Evolutionary conservation across 192 early-diverging fungal species (phyloP).

Genomic region (Coemansia javaensis): DNA sequence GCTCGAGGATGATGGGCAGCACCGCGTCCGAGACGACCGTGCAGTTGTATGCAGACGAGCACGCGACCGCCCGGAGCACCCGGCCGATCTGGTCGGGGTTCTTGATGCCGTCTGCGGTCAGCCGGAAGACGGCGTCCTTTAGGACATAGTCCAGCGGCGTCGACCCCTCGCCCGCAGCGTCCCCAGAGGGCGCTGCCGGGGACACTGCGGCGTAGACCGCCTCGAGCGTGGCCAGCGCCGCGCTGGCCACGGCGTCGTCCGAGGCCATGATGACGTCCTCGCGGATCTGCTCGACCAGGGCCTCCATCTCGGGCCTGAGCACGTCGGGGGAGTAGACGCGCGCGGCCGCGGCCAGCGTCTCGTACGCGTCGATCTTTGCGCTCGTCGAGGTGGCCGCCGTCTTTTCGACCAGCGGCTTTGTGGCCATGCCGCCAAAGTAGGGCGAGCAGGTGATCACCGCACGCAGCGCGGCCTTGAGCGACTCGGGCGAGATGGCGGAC

Average conservation of each 20-base stretch:
- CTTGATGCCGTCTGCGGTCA: constrained; percentile 60
- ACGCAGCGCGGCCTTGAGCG: constrained; percentile 77
- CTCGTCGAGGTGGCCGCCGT: constrained; percentile 74
- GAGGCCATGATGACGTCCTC: constrained; percentile 72
- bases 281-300: constrained; percentile 62
- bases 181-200: constrained; percentile 20
- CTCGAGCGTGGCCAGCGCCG: constrained; percentile 65
- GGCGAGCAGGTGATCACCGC: constrained; percentile 75
- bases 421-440: constrained; percentile 71
- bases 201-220: constrained; percentile 57
- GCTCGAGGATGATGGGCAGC: constrained; percentile 60
- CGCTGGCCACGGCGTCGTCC: constrained; percentile 61
- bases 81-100: constrained; percentile 62
- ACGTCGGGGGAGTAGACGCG: constrained; percentile 69
- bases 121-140: constrained; percentile 54
- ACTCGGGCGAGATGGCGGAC: constrained; percentile 88
- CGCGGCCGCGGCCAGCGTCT: constrained; percentile 74
- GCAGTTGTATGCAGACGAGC: constrained; percentile 45
- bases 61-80: constrained; percentile 59
- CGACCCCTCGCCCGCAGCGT: constrained; percentile 4
- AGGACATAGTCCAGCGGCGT: constrained; percentile 54
- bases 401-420: constrained; percentile 90
- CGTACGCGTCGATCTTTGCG: constrained; percentile 95
- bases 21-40: constrained; percentile 56
- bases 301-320: constrained; percentile 62